Evolutionary conservation across 1,284 basidiomycete species (phyloP).

Genomic region (Trametes hirsuta): DNA sequence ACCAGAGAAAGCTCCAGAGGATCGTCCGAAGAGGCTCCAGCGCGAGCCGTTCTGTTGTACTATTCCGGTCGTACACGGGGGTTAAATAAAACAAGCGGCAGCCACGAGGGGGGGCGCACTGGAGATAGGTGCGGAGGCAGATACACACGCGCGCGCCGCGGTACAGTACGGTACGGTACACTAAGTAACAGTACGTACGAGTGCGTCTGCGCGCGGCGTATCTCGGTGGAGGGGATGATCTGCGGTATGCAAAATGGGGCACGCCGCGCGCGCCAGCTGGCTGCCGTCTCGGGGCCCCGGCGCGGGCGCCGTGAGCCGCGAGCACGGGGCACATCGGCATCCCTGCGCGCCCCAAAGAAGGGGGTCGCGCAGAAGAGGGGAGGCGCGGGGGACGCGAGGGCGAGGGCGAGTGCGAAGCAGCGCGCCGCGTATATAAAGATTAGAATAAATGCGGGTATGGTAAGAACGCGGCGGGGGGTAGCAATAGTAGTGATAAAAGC

Average conservation of each 20-base stretch:
- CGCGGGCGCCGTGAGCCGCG: neutral
- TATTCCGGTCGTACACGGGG: slow-evolving; percentile 15
- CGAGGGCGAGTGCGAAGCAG: neutral
- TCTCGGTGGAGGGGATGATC: slow-evolving; percentile 9
- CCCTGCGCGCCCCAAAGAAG: neutral
- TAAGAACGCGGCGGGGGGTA: slow-evolving; percentile 12
- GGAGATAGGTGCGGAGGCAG: neutral
- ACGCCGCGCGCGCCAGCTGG: slow-evolving; percentile 1
- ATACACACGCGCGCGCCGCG: neutral
- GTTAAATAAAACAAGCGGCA: slow-evolving; percentile 21
- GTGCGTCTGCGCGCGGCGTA: neutral
- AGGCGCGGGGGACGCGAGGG: neutral
- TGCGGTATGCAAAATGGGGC: slow-evolving; percentile 8
- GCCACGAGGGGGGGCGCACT: neutral
- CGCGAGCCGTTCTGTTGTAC: slow-evolving; percentile 2
- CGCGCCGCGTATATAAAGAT: slow-evolving; percentile 18
- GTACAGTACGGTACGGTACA: neutral
- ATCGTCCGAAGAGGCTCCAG: slow-evolving; percentile 23
- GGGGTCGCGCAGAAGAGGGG: neutral
- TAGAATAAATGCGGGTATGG: slow-evolving; percentile 25
- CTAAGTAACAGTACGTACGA: neutral
- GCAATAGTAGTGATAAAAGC: slow-evolving; percentile 2
- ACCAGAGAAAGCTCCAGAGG: slow-evolving; percentile 3
- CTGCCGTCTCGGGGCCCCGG: neutral
- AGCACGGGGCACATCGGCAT: neutral